Percentiles rank a stretch among this genome's conserved stretches.
Evolutionary conservation across 2,329 filamentous ascomycete genomes (phyloP).

Genomic region (Lecanicillium sp.): DNA sequence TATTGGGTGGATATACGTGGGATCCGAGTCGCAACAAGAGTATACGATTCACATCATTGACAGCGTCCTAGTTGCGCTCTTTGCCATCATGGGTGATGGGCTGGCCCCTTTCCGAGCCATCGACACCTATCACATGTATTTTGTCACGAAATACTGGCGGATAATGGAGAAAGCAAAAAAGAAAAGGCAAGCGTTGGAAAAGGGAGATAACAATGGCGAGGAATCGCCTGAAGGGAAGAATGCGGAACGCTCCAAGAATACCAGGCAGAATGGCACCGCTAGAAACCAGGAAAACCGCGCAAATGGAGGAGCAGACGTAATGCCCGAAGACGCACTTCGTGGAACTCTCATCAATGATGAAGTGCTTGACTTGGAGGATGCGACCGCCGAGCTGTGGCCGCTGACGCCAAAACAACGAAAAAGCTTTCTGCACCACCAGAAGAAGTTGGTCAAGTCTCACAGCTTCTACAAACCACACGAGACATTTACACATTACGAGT

Average conservation of each 20-base stretch:
- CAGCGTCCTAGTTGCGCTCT: slow-evolving; percentile 61
- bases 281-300: no score
- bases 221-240: slow-evolving; percentile 7
- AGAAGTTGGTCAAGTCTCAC: slow-evolving; percentile 72
- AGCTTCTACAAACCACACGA: slow-evolving; percentile 88
- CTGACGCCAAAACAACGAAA: slow-evolving; percentile 58
- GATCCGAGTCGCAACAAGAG: slow-evolving; percentile 48
- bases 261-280: no score
- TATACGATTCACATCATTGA: slow-evolving; percentile 65
- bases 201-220: slow-evolving; percentile 14
- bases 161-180: slow-evolving; percentile 38
- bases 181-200: slow-evolving; percentile 25
- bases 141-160: slow-evolving; percentile 59
- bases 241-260: no score
- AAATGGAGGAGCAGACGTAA: no score
- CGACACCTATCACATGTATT: slow-evolving; percentile 84
- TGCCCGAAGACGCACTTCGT: not conserved
- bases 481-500: slow-evolving; percentile 72
- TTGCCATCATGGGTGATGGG: slow-evolving; percentile 62
- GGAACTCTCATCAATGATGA: not conserved
- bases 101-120: slow-evolving; percentile 66
- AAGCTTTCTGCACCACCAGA: slow-evolving; percentile 66
- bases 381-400: slow-evolving; percentile 41
- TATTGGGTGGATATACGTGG: slow-evolving; percentile 84
- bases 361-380: slow-evolving; percentile 19